Percentiles rank a stretch among this genome's conserved stretches.
phyloP scores from a whole-genome alignment of 371 early-diverging fungal genomes.

The Cladochytrium tenue region DNA sequence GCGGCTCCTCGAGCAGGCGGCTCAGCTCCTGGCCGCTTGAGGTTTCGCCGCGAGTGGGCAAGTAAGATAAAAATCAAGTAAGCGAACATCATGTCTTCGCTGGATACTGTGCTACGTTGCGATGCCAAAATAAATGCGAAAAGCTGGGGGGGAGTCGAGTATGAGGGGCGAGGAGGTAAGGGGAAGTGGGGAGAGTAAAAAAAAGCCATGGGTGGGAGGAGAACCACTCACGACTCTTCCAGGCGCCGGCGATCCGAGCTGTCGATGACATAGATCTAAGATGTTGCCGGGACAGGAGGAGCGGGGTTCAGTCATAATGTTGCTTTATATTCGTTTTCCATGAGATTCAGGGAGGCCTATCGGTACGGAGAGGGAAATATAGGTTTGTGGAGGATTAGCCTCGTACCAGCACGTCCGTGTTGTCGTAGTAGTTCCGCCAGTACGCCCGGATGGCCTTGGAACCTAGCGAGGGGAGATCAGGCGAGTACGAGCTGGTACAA shows the following conservation, averaged over 20 bases:
- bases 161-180: background rate
- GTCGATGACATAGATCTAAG: conserved; percentile 56
- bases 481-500: too few relatives aligned
- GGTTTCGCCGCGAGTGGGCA: background rate
- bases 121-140: background rate
- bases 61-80: background rate
- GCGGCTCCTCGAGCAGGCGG: conserved; percentile 47
- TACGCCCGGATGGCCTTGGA: conserved; percentile 63
- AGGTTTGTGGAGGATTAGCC: too few relatives aligned
- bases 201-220: too few relatives aligned
- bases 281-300: background rate
- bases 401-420: conserved; percentile 61
- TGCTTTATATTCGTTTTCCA: too few relatives aligned
- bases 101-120: too few relatives aligned
- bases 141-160: background rate
- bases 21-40: conserved; percentile 49
- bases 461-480: conserved; percentile 28
- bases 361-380: too few relatives aligned
- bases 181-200: too few relatives aligned
- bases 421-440: conserved; percentile 73
- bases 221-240: conserved; percentile 57
- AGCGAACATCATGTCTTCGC: too few relatives aligned
- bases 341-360: too few relatives aligned
- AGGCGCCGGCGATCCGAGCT: conserved; percentile 47
- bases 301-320: too few relatives aligned